Base-by-base conservation (phyloP, 768 basidiomycete genomes). In the Lactifluus piperatus region DNA sequence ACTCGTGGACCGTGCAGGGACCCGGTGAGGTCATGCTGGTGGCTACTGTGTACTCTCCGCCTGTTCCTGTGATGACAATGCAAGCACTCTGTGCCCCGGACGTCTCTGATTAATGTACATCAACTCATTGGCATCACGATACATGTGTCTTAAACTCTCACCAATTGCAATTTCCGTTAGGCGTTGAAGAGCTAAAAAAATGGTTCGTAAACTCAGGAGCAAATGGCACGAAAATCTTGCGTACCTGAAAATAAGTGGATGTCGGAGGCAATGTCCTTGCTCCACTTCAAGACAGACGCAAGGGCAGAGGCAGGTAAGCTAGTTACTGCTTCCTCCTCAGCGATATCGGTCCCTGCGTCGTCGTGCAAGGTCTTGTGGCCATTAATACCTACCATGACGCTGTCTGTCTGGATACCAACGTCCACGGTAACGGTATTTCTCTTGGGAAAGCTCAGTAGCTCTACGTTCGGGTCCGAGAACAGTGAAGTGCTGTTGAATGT, bases 111-210 rank as follows among this genome's bases (percentile, higher is more conserved):
- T 49, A 26, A 1, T 20, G 49, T 18, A 37, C 14, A 22, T 59
- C 13, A 62, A 36, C 18, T 47, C 39, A 16, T 26, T 30, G 34
- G 11, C n/a, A 24, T 20, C 4, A 10, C 20, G 20, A 47, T 53
- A 16, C 44, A 9, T 20, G 8, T 8, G 6, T 5, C 18, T 34
- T 36, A 7, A 54, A 44, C 71, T 54, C 71, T 54, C 66, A 83
- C 85, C 84, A 8, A 83, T 80, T 0, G 83, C 81, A 57, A 87
- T 86, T 69, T 87, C 85, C 0, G 87, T 88, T 49, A 89, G 70
- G 39, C 84, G 72, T 65, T 84, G 83, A 27, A 88, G 71, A 10
- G 85, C 85, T 64, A 34, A 20, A 36, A 36, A 6, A 4, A 18
- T 22, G 10, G 30, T 36, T 39, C 39, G 27, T 26, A 54, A 49